Evolutionary conservation across 208 protist genomes (phyloP).

Genomic region (Acanthamoeba lenticulata): DNA sequence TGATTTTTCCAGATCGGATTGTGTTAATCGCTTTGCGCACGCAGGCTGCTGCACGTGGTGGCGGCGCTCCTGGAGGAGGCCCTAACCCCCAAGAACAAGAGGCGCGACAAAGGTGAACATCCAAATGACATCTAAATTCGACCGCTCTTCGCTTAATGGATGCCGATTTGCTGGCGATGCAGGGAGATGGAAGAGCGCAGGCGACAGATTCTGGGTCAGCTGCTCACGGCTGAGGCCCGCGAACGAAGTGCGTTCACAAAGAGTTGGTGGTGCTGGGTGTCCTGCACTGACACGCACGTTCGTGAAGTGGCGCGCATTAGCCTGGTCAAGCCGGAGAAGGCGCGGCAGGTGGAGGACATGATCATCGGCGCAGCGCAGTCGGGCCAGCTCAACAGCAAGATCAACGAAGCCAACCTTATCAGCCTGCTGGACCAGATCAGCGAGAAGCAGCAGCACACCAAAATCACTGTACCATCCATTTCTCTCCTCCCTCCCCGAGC

Average conservation of each 20-base stretch:
- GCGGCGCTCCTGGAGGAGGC: background rate
- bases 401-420: constrained; percentile 74
- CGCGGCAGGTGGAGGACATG: constrained; percentile 73
- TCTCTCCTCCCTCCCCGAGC: background rate
- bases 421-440: constrained; percentile 74
- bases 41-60: background rate
- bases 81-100: background rate
- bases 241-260: constrained; percentile 72
- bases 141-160: background rate
- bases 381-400: constrained; percentile 67
- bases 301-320: constrained; percentile 73
- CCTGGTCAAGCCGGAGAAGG: constrained; percentile 80
- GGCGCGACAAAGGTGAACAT: background rate
- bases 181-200: constrained; percentile 75
- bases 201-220: constrained; percentile 66
- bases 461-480: constrained; percentile 68
- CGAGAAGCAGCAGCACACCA: constrained; percentile 72
- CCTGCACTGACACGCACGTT: background rate
- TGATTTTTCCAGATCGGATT: background rate
- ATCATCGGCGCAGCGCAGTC: constrained; percentile 74
- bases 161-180: background rate
- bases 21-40: background rate
- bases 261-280: background rate
- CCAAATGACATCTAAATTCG: background rate
- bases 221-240: constrained; percentile 72